Conservation (phyloP, 805 yeast species). For the Sungouiella blattae region DNA sequence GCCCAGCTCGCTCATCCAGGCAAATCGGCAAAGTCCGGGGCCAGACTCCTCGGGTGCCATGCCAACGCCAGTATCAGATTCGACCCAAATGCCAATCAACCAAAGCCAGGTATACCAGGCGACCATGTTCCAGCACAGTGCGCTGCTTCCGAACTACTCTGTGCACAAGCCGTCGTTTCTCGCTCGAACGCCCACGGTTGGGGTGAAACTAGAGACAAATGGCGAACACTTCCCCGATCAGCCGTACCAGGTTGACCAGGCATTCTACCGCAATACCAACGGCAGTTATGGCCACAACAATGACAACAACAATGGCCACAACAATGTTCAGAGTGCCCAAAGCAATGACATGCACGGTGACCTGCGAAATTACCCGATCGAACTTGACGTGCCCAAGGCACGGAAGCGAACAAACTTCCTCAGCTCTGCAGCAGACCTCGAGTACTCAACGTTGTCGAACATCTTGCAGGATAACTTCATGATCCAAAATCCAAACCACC, state of each 20-base stretch:
- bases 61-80: background rate
- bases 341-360: background rate
- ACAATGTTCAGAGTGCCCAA: background rate
- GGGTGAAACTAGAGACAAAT: no score
- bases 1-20: conserved; percentile 24
- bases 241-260: background rate
- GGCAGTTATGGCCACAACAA: background rate
- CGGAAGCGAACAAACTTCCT: conserved; percentile 44
- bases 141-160: conserved; percentile 10
- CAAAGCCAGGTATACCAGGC: conserved; percentile 6
- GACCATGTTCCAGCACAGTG: conserved; percentile 14
- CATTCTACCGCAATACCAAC: background rate
- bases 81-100: background rate
- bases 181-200: background rate
- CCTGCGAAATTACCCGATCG: no score
- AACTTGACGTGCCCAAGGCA: no score
- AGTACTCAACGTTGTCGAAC: conserved; percentile 64
- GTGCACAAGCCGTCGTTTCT: conserved; percentile 1
- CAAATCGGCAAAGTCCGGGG: background rate
- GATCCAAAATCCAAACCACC: conserved; percentile 16
- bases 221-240: background rate
- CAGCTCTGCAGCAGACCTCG: conserved; percentile 70
- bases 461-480: conserved; percentile 51
- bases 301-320: background rate
- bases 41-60: background rate